Evolutionary conservation across 176 grass and related monocot species (phyloP).

Genomic region (Juncus inflexus): DNA sequence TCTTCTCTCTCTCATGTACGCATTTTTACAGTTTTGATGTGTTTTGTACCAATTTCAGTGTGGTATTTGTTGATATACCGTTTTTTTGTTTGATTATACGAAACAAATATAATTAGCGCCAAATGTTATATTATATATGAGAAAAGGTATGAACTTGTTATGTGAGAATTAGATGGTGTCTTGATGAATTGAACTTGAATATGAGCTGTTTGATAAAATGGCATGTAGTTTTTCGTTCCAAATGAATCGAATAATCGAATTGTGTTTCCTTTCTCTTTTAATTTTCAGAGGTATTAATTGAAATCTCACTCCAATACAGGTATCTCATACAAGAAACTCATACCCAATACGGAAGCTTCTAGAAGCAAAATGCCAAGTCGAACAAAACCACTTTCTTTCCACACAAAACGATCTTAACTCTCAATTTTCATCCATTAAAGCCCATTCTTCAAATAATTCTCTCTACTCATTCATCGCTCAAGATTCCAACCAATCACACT

Average conservation of each 20-base stretch:
- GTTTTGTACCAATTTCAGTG: neutral
- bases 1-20: slow-evolving; percentile 40
- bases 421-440: slow-evolving; percentile 33
- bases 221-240: neutral
- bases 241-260: too few species aligned
- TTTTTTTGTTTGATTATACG: neutral
- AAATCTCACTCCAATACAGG: slow-evolving; percentile 14
- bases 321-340: slow-evolving; percentile 35
- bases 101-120: too few species aligned
- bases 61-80: neutral
- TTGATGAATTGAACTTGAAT: too few species aligned
- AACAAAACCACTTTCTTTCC: slow-evolving; percentile 29
- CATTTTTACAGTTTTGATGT: neutral
- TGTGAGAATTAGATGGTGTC: too few species aligned
- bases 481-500: slow-evolving; percentile 43
- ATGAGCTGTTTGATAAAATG: slow-evolving; percentile 5
- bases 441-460: slow-evolving; percentile 29
- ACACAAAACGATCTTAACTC: slow-evolving; percentile 23
- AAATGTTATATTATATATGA: too few species aligned
- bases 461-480: slow-evolving; percentile 54
- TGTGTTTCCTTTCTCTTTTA: neutral
- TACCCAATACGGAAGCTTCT: slow-evolving; percentile 41
- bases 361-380: slow-evolving; percentile 27
- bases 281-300: neutral
- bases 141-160: too few species aligned